Evolutionary conservation across 805 yeast genomes (phyloP), one percentile per base, ranked within the genome.

Genomic region (Metschnikowia santaceciliae): DNA sequence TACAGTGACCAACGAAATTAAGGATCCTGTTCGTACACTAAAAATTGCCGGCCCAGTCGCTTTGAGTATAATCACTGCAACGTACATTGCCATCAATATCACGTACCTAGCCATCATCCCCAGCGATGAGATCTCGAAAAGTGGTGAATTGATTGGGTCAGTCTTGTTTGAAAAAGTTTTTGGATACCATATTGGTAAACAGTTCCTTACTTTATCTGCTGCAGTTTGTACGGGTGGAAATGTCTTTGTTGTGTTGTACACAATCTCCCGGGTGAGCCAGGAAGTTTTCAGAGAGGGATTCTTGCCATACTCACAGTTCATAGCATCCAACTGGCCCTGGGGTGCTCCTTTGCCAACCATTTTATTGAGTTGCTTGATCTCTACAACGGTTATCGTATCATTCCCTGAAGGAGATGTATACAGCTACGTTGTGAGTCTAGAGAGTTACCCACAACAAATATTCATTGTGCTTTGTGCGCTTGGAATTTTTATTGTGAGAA

Each of bases 171-270:
- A 78, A 49, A 81, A 74, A 54, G 71, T 83, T 0, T 77, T 78
- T 51, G 88, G 88, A 0, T 61, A 70, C 44, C 66, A 64, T 34
- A 50, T 80, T 6, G 88, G 89, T 1, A 71, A 78, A 41, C 78
- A 75, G 53, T 66, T 83, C 42, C 71, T 83, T 43, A 78, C 87
- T 0, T 60, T 80, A 34, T 72, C 85, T 0, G 78, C 83, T 26
- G 86, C 86, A 0, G 50, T 82, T n/a, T 79, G 83, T 37, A 75
- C 87, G 4, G 81, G 79, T 1, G 85, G 88, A 0, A 83, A 83
- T 58, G 78, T 83, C 2, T 76, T 82, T 62, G 87, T 83, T 10
- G 84, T 81, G 1, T 56, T 81, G 15, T 83, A 82, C 61, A 75
- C 82, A 4, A 69, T 80, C 10, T 80, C 86, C 0, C 70, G 89